phyloP scores from a whole-genome alignment of 768 basidiomycete species.

The Suillus subalutaceus region DNA sequence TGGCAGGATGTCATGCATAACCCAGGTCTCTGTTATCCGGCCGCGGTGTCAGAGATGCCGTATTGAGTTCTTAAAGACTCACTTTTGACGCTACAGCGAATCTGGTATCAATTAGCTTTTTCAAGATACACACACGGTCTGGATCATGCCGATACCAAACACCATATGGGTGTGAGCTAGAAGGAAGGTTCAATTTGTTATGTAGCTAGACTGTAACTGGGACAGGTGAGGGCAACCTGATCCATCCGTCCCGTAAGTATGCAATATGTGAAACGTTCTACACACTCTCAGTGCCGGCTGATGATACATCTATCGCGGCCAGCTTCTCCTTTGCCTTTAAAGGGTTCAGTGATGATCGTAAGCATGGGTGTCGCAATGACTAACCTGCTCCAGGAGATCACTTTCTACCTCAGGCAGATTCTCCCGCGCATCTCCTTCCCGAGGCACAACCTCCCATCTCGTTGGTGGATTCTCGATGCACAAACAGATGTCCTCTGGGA shows the following conservation, averaged over 20 bases:
- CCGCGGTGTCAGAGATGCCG: not conserved
- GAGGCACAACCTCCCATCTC: conserved; percentile 67
- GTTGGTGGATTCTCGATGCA: conserved; percentile 77
- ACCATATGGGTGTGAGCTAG: not conserved
- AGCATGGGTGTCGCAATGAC: conserved; percentile 14
- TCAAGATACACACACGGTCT: not conserved
- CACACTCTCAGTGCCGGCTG: conserved; percentile 28
- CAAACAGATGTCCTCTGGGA: conserved; percentile 81
- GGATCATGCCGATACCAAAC: not conserved
- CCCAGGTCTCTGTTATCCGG: not conserved
- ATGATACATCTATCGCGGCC: conserved; percentile 18
- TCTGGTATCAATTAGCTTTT: not conserved
- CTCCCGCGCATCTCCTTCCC: conserved; percentile 56
- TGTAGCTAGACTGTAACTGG: not conserved
- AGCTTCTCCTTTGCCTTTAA: conserved; percentile 35
- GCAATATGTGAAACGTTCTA: conserved; percentile 14
- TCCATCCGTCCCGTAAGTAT: not conserved
- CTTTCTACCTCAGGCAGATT: conserved; percentile 61
- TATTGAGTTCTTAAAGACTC: not conserved
- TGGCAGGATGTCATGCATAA: not conserved
- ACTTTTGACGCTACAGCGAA: not conserved
- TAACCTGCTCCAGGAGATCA: conserved; percentile 61
- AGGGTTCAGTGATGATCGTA: not conserved
- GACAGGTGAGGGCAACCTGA: not conserved
- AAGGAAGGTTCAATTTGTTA: not conserved